These are phyloP conservation scores for Suillus discolor DNA, from an alignment of 768 basidiomycete genomes.

Conservation along the genomic window DNA sequence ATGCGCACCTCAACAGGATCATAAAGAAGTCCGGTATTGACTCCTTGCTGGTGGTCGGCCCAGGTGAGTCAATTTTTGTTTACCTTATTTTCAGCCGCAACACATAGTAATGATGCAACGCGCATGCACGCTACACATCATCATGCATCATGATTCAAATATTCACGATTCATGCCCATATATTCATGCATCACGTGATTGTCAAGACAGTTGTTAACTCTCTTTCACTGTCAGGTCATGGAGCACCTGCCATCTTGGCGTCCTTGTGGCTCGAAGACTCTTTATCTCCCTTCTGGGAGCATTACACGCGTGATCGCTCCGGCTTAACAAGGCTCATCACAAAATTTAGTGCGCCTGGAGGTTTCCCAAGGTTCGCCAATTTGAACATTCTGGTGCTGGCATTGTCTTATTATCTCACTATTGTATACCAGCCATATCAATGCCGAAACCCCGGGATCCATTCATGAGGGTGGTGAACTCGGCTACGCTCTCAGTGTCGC, in stretches of 20 bases:
- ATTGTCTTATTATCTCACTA: neutral
- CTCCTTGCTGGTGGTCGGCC: slow-evolving; percentile 79
- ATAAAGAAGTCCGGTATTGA: slow-evolving; percentile 63
- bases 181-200: slow-evolving; percentile 6
- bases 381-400: slow-evolving; percentile 1
- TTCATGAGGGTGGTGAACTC: slow-evolving; percentile 91
- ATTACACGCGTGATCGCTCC: slow-evolving; percentile 53
- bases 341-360: slow-evolving; percentile 79
- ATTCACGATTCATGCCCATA: neutral
- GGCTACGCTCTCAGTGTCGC: slow-evolving; percentile 87
- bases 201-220: neutral
- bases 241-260: slow-evolving; percentile 86
- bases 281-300: slow-evolving; percentile 56
- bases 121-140: neutral
- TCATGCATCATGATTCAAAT: neutral
- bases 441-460: slow-evolving; percentile 84
- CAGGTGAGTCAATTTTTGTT: slow-evolving; percentile 44
- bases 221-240: slow-evolving; percentile 64
- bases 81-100: too few relatives aligned
- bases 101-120: neutral
- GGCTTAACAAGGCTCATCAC: slow-evolving; percentile 73
- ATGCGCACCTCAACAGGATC: slow-evolving; percentile 71
- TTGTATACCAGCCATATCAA: slow-evolving; percentile 60
- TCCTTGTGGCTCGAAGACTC: slow-evolving; percentile 87
- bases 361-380: slow-evolving; percentile 68